Evolutionary conservation across 305 asterid genomes (phyloP).

Genomic region (Solanum hybrid): DNA sequence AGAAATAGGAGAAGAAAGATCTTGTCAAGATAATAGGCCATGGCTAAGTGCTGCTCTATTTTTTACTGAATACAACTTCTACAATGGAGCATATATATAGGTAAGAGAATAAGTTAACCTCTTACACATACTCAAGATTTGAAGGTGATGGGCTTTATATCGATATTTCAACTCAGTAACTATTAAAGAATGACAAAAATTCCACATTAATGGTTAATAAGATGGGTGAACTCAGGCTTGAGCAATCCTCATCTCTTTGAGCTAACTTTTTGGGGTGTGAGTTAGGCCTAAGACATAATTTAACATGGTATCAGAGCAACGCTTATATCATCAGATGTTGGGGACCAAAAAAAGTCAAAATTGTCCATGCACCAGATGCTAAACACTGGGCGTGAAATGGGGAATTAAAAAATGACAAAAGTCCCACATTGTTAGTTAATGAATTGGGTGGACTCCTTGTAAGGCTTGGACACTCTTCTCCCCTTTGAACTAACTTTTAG

Average conservation of each 20-base stretch:
- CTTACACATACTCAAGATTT: not conserved
- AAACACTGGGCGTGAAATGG: not conserved
- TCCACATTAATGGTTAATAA: no score
- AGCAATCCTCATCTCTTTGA: not conserved
- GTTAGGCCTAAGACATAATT: no score
- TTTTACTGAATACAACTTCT: not conserved
- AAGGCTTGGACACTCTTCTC: rapidly evolving
- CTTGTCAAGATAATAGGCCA: not conserved
- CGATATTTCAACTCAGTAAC: not conserved
- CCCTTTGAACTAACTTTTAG: not conserved
- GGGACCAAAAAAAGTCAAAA: not conserved
- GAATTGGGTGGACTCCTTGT: not conserved
- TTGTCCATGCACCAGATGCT: not conserved
- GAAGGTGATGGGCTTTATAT: not conserved
- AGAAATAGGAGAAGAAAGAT: not conserved
- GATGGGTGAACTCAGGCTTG: not conserved
- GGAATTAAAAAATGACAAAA: not conserved
- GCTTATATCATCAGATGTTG: not conserved
- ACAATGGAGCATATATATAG: not conserved
- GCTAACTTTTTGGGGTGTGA: not conserved
- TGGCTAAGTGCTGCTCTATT: not conserved
- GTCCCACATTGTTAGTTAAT: no score
- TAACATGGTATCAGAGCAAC: not conserved
- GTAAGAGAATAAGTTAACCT: no score
- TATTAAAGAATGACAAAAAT: no score